These are phyloP conservation scores for Chlorokybus atmophyticus DNA, from an alignment of 139 green algal species.

Conservation along the genomic window DNA sequence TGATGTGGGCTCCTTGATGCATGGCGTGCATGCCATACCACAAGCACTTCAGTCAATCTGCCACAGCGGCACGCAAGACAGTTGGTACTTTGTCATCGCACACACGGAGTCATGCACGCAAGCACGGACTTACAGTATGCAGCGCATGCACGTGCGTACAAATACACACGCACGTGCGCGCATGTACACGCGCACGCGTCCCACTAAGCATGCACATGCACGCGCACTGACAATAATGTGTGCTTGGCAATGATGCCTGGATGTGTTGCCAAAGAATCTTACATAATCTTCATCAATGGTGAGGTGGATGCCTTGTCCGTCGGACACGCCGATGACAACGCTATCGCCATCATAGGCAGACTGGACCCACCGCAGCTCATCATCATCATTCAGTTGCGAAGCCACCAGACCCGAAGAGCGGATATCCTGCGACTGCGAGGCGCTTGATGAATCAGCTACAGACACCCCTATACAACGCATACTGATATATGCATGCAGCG, in stretches of 20 bases:
- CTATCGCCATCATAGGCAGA: background rate
- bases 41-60: background rate
- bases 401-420: constrained; percentile 25
- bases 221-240: too few species aligned
- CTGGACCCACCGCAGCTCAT: constrained; percentile 4
- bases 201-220: too few species aligned
- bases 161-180: too few species aligned
- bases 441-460: constrained; percentile 48
- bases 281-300: background rate
- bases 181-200: too few species aligned
- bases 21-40: constrained; percentile 30
- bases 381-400: constrained; percentile 25
- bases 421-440: constrained; percentile 29
- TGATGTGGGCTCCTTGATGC: constrained; percentile 17
- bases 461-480: constrained; percentile 46
- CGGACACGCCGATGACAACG: background rate
- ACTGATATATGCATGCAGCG: constrained; percentile 17
- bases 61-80: too few species aligned
- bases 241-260: too few species aligned
- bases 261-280: background rate
- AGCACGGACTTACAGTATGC: too few species aligned
- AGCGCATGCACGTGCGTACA: too few species aligned
- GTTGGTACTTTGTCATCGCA: too few species aligned
- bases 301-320: constrained; percentile 20
- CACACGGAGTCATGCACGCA: too few species aligned